Evolutionary conservation across 129 eudicot species (phyloP), one percentile per base, ranked within the genome.

Genomic region (Flaveria robusta): DNA sequence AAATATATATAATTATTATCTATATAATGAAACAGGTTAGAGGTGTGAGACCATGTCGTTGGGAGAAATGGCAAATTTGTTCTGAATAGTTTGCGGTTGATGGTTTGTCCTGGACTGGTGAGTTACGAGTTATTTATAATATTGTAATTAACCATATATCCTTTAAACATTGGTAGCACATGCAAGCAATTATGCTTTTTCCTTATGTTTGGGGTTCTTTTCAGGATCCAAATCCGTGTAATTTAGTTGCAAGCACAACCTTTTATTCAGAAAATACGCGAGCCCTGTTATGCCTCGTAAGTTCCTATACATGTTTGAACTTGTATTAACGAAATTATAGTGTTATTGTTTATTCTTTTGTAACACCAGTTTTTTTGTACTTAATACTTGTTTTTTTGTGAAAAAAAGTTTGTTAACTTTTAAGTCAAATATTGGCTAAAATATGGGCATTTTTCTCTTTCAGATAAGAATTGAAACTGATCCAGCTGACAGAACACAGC

Each of bases 401-500:
- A 24, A 23, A 58, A 19, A 29, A 65, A 37, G 70, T 65, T 2
- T 18, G 15, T 66, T 7, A 49, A 37, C 26, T 16, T 34, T 37
- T 8, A 2, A 64, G 7, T 64, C 15, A 9, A 66, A 9, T 37
- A 16, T 37, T n/a, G 27, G 71, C 50, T 37, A 9, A 39, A 63
- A 9, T 26, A n/a, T 66, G 5, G 50, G 47, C 13, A 34, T 34
- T 15, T 12, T 72, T 51, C 43, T 42, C n/a, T 66, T 59, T n/a
- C 97, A 93, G 98, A 77, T 90, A 65, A 87, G 99, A 85, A 83
- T 91, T 70, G 99, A 95, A 86, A 91, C 99, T 41, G 99, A 95
- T 85, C 99, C 99, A 39, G 97, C 99, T 74, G 99, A 95, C 75
- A 86, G 99, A 89, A 91, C 96, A 45, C 99, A 95, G 77, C 85